Base-by-base conservation (phyloP, 2,329 filamentous ascomycete species). In the Elsinoe fawcettii region DNA sequence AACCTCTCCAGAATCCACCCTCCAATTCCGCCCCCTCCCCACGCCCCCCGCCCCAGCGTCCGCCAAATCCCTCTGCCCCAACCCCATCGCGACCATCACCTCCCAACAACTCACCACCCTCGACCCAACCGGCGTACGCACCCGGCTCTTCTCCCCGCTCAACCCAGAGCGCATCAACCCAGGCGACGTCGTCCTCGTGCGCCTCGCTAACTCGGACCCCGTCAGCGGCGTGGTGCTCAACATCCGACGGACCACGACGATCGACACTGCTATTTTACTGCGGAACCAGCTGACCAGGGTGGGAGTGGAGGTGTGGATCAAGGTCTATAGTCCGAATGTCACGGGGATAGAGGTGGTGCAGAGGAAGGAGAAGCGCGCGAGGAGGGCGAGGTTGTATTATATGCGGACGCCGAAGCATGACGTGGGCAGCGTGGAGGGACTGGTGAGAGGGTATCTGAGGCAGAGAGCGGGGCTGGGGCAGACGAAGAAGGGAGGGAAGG, bases 231-330 rank as follows among this genome's bases (percentile, higher is more conserved):
- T 93, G 12, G 87, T 88, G 66, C 78, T 99, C 69, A 87, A 87
- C 68, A 91, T 99, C 70, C 87, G 91, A 57, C 81, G 87, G 6
- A 61, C 67, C n/a, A 90, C 60, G 11, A 66, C 90, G 59, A 82
- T 93, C 60, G 92, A 97, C 74, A 95, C 90, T 2, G 87, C 88
- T 3, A 86, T 99, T 57, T 75, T 96, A 59, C 78, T 99, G 60
- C 82, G 93, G 58, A 92, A 92, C 66, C 85, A 95, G 69, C 76
- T 99, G 65, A 91, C 89, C 63, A 83, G 88, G 65, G 83, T 95
- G 5, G 88, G 89, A 60, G 89, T 96, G 60, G 93, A 99, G 80
- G 93, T 96, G 89, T 96, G 90, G 85, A 90, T 88, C 74, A 99
- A 99, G 79, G 79, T 97, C 59, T 97, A 93, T 77, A 88, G 84